Percentiles rank a stretch among this genome's conserved stretches.
Evolutionary conservation across 352 stramenopile species (phyloP).

Genomic region (Plasmopara halstedii): DNA sequence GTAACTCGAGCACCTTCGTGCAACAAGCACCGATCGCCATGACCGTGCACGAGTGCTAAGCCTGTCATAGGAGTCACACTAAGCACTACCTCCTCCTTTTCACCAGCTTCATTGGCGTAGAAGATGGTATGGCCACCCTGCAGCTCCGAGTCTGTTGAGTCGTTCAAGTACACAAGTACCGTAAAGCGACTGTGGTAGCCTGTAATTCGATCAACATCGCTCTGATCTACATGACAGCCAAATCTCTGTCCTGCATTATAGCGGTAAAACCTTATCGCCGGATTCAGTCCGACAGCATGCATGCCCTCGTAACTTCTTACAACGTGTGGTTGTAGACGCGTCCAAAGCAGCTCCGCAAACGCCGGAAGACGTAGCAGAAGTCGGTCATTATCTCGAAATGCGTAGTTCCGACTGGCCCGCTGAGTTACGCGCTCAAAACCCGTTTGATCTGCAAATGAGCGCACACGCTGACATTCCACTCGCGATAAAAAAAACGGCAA

Average conservation of each 20-base stretch:
- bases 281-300: constrained; percentile 57
- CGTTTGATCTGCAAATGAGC: constrained; percentile 44
- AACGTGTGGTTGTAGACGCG: constrained; percentile 47
- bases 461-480: constrained; percentile 50
- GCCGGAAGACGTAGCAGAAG: constrained; percentile 51
- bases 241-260: constrained; percentile 66
- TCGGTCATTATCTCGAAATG: constrained; percentile 73
- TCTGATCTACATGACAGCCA: constrained; percentile 80
- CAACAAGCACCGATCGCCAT: constrained; percentile 65
- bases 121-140: constrained; percentile 61
- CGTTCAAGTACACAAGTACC: constrained; percentile 78
- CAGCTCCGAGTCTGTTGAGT: constrained; percentile 64
- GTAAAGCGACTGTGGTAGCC: constrained; percentile 72
- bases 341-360: constrained; percentile 64
- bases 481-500: constrained; percentile 57
- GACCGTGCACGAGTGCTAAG: constrained; percentile 61
- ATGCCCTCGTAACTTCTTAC: constrained; percentile 52
- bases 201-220: constrained; percentile 65
- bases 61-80: constrained; percentile 55
- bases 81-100: constrained; percentile 42
- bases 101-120: constrained; percentile 46
- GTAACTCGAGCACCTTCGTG: constrained; percentile 67
- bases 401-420: constrained; percentile 49
- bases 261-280: constrained; percentile 69
- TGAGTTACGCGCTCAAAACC: constrained; percentile 68